Base-by-base conservation (phyloP, 2,329 filamentous ascomycete genomes). In the Claviceps sp. region DNA sequence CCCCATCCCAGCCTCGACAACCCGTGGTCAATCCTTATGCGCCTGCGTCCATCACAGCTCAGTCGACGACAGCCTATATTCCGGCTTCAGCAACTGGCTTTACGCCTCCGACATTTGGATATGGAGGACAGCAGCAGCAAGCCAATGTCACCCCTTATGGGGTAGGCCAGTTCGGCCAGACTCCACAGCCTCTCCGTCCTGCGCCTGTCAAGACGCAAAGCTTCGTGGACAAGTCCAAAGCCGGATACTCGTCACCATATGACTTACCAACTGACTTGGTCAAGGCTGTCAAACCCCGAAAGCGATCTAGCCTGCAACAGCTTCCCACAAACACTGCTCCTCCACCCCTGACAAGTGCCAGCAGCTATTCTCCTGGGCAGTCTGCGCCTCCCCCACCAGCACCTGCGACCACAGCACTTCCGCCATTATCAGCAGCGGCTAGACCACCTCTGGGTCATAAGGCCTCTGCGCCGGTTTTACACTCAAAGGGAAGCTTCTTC, bases 241-340 rank as follows among this genome's bases (percentile, higher is more conserved):
- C 87, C 52, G 90, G 91, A 7, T 98, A 98, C 64, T 78, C 85
- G 47, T 97, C 91, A 20, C 93, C 93, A 0, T 98, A 96, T 61
- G 94, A 98, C 68, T 74, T 98, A 20, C 93, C 93, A 4, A 87
- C 93, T 68, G 91, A 96, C 51, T 78, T 98, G 34, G 58, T 70
- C 39, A 63, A 59, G 5, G 54, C 61, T 16, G 78, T 85, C 29
- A 85, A 85, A 58, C 81, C 85, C 61, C 75, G 82, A 65, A 83
- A 85, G 71, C 74, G 83, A 50, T 66, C 72, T 5, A 81, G 77
- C 60, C 73, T 77, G 60, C 79, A 79, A 53, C 78, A 78, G 50
- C 67, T 77, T 44, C 69, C 73, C 5, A 70, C 71, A 52, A 63
- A 54, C 37, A 64, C 61, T 14, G 64, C 69, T 17, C 73, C 75